Conservation (phyloP, 1,284 basidiomycete species). For the Amylostereum areolatum region DNA sequence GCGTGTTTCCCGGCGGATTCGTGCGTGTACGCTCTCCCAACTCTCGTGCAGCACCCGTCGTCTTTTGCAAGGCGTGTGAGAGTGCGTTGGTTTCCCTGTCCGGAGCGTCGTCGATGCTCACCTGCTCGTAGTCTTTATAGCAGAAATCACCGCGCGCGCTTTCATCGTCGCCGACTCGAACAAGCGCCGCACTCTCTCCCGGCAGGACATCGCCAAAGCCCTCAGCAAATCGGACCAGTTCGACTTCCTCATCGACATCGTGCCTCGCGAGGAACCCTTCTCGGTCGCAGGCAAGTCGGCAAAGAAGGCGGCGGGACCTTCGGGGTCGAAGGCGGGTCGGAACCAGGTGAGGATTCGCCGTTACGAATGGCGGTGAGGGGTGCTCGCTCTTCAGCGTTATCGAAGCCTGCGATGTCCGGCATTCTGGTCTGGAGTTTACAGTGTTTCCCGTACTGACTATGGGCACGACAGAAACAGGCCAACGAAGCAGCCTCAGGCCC, state of each 20-base stretch:
- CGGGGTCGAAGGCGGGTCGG: too few relatives aligned
- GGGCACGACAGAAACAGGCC: too few relatives aligned
- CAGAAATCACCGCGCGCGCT: slow-evolving; percentile 89
- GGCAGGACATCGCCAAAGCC: slow-evolving; percentile 87
- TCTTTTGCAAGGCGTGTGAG: slow-evolving; percentile 96
- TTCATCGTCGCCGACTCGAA: slow-evolving; percentile 92
- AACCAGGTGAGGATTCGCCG: too few relatives aligned
- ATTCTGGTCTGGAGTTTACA: too few relatives aligned
- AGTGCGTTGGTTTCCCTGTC: slow-evolving; percentile 47
- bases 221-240: slow-evolving; percentile 88
- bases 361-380: too few relatives aligned
- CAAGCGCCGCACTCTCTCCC: slow-evolving; percentile 86
- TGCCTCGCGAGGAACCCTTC: slow-evolving; percentile 71
- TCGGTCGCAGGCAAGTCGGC: slow-evolving; percentile 14
- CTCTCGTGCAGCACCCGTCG: slow-evolving; percentile 64
- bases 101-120: not conserved
- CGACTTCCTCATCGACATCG: slow-evolving; percentile 90
- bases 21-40: too few relatives aligned
- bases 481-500: too few relatives aligned
- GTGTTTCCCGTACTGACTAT: too few relatives aligned
- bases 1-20: slow-evolving; percentile 17
- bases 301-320: slow-evolving; percentile 2
- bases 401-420: too few relatives aligned
- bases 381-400: too few relatives aligned
- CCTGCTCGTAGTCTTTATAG: slow-evolving; percentile 91